phyloP scores from a whole-genome alignment of 1,284 basidiomycete species.

The Ustilago bromivora region DNA sequence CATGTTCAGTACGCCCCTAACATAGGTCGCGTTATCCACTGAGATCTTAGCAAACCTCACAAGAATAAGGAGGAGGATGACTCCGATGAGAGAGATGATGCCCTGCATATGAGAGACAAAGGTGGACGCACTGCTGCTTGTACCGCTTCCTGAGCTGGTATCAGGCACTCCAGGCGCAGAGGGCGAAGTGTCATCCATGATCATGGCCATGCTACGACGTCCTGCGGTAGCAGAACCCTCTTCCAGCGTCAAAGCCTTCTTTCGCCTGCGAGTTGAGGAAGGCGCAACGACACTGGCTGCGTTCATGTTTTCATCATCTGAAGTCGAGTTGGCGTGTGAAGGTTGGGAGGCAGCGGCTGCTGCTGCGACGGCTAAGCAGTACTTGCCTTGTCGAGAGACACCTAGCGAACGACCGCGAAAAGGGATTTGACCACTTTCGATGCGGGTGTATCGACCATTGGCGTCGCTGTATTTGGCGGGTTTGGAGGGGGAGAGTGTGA shows the following conservation, averaged over 20 bases:
- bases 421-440: conserved; percentile 37
- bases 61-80: conserved; percentile 49
- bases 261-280: not conserved
- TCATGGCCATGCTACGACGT: conserved; percentile 40
- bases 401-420: conserved; percentile 38
- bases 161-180: not conserved
- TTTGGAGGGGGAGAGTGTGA: conserved; percentile 31
- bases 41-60: conserved; percentile 35
- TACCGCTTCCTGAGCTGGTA: not conserved
- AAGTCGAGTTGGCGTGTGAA: not conserved
- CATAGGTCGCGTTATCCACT: conserved; percentile 42
- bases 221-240: conserved; percentile 31
- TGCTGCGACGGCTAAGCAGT: conserved; percentile 33
- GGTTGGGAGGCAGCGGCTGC: conserved; percentile 18
- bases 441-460: conserved; percentile 48
- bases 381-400: conserved; percentile 33
- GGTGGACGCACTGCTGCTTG: conserved; percentile 19
- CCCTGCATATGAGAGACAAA: conserved; percentile 46
- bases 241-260: conserved; percentile 21
- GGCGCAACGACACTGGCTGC: conserved; percentile 25
- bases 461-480: conserved; percentile 36
- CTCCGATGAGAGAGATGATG: conserved; percentile 42
- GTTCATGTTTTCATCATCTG: conserved; percentile 17
- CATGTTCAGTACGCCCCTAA: conserved; percentile 48
- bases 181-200: conserved; percentile 37